Evolutionary conservation across 1,139 yeast species (phyloP), one percentile per base, ranked within the genome.

Genomic region (Lodderomyces elongisporus): DNA sequence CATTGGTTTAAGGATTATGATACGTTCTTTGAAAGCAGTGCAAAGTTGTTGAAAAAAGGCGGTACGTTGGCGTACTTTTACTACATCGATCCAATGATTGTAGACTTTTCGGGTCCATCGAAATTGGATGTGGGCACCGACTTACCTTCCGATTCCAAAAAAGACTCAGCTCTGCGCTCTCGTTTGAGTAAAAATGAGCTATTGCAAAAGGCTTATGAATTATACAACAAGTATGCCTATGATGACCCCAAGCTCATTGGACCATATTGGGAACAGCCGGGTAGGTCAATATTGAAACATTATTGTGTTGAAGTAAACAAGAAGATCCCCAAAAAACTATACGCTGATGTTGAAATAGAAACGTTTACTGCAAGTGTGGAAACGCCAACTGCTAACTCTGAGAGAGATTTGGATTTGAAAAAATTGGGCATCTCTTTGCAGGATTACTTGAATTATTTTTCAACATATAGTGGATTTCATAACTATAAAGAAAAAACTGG

Each of bases 181-280:
- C n/a, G n/a, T n/a, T 14, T 14, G 9, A 27, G 20, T 10, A 52
- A 53, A 30, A 23, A 30, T 1, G 48, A 50, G 6, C 42, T 47
- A 4, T 42, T 64, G 31, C 33, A 46, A 17, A 46, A 38, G 32
- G 60, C 62, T 2, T 40, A 44, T 21, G 45, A 52, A 9, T 41
- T 61, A 17, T 65, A 66, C 44, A 34, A 42, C 37, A 54, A 60
- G 34, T 63, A 56, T 37, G 57, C 54, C n/a, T 67, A 67, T 39
- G 56, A 58, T 16, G 66, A 65, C 36, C 58, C 61, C 1, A 35
- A 44, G n/a, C 49, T 40, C 16, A 47, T 66, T 14, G 74, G 74
- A 0, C 68, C 68, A 1, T 52, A 59, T 41, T 66, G 72, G 71
- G 70, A 66, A 41, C 66, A 64, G 37, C 74, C 74, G 1, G 74